Percentiles rank a stretch among this genome's conserved stretches.
These are phyloP conservation scores for Brassica juncea DNA, from an alignment of 345 rosid species.

Conservation along the genomic window DNA sequence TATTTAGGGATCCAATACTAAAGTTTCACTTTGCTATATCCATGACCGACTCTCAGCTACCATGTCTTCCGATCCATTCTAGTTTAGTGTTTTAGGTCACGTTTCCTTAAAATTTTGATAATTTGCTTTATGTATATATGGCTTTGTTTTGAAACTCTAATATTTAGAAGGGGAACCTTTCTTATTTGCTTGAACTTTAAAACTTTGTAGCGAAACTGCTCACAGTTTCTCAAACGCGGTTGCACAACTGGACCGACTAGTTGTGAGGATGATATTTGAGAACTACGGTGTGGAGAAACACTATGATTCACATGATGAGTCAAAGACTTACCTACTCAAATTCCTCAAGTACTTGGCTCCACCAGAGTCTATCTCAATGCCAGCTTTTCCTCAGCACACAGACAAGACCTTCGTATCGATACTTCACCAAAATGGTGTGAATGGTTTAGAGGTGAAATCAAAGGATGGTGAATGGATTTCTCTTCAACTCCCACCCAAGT, in stretches of 20 bases:
- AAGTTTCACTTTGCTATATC: background rate
- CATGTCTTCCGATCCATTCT: background rate
- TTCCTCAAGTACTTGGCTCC: constrained; percentile 50
- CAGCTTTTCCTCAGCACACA: constrained; percentile 49
- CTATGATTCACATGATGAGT: constrained; percentile 38
- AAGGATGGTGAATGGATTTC: constrained; percentile 50
- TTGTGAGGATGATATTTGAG: constrained; percentile 58
- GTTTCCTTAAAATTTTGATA: background rate
- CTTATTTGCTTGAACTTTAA: background rate
- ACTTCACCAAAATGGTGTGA: constrained; percentile 57
- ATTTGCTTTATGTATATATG: background rate
- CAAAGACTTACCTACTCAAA: constrained; percentile 49
- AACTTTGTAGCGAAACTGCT: constrained; percentile 39
- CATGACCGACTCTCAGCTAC: background rate
- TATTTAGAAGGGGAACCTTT: background rate
- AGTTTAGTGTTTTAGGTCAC: background rate
- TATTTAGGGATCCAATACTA: background rate
- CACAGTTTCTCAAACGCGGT: constrained; percentile 34
- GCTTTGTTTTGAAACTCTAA: background rate
- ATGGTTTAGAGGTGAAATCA: constrained; percentile 54
- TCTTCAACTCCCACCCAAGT: constrained; percentile 48
- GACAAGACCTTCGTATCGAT: constrained; percentile 61
- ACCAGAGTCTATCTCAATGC: constrained; percentile 28
- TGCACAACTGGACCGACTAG: constrained; percentile 48
- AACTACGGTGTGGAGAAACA: constrained; percentile 48